phyloP scores from a whole-genome alignment of 2,329 filamentous ascomycete species.

The Paracoccidioides brasiliensis region DNA sequence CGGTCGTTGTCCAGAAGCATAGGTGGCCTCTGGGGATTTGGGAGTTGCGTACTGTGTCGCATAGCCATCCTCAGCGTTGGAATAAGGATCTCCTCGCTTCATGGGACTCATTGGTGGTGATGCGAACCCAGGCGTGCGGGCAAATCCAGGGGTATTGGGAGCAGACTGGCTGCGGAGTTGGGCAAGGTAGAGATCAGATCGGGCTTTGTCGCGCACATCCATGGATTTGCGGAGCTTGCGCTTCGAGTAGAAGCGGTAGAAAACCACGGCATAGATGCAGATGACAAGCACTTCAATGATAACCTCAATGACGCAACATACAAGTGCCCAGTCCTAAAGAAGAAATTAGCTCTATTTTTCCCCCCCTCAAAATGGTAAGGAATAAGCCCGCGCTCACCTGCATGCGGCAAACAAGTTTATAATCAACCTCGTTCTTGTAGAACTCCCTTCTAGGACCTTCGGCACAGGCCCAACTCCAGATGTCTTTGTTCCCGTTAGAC shows the following conservation, averaged over 20 bases:
- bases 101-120: conserved; percentile 23
- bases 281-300: conserved; percentile 87
- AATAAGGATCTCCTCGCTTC: conserved; percentile 29
- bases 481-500: conserved; percentile 64
- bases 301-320: conserved; percentile 95
- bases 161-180: conserved; percentile 75
- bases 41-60: conserved; percentile 45
- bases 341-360: conserved; percentile 15
- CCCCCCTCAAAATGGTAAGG: conserved; percentile 9
- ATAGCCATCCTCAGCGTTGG: conserved; percentile 39
- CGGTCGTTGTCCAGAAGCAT: conserved; percentile 39
- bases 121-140: conserved; percentile 48
- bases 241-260: conserved; percentile 97
- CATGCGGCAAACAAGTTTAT: conserved; percentile 80
- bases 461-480: conserved; percentile 98
- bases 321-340: conserved; percentile 74
- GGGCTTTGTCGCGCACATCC: conserved; percentile 85
- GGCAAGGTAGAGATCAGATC: conserved; percentile 87
- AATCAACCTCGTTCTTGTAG: conserved; percentile 71
- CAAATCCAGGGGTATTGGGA: conserved; percentile 86
- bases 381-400: conserved; percentile 41
- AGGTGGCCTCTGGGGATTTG: conserved; percentile 45
- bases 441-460: conserved; percentile 69
- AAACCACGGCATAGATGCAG: conserved; percentile 81
- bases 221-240: conserved; percentile 91